Percentiles rank a stretch among this genome's conserved stretches.
Conservation (phyloP, 2,329 filamentous ascomycete species). For the Botrytis porri region DNA sequence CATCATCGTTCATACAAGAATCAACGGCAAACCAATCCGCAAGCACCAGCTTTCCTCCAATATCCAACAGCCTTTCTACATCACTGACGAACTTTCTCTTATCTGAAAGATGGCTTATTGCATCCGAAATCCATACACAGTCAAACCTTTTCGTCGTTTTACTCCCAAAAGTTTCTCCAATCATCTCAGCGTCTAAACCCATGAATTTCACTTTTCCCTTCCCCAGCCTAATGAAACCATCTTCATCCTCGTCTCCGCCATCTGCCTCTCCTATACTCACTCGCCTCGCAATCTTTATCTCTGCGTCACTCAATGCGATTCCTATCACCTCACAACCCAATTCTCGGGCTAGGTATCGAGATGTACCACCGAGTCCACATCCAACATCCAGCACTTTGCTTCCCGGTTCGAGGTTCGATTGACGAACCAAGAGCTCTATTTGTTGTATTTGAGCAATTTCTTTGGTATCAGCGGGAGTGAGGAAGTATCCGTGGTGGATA, state of each 20-base stretch:
- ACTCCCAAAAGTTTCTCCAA: constrained; percentile 50
- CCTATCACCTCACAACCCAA: constrained; percentile 47
- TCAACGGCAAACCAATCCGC: constrained; percentile 60
- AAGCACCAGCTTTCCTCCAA: constrained; percentile 52
- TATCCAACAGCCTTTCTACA: constrained; percentile 46
- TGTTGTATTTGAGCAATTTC: constrained; percentile 57
- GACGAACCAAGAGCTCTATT: constrained; percentile 53
- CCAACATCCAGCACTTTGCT: constrained; percentile 56
- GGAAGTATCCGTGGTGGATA: constrained; percentile 62
- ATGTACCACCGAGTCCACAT: constrained; percentile 59
- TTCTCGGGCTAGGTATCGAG: constrained; percentile 39
- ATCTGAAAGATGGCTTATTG: constrained; percentile 58
- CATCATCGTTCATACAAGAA: constrained; percentile 29
- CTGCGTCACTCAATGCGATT: constrained; percentile 57
- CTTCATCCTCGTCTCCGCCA: constrained; percentile 37
- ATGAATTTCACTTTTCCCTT: constrained; percentile 51
- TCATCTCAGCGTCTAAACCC: constrained; percentile 60
- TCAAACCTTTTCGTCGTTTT: constrained; percentile 46
- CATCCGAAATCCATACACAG: constrained; percentile 60
- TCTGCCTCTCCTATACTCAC: constrained; percentile 42
- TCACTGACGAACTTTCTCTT: constrained; percentile 58
- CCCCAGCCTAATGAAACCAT: constrained; percentile 27
- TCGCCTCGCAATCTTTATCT: constrained; percentile 57
- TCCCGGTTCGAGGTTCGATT: constrained; percentile 42
- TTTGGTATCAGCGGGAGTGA: constrained; percentile 51